These are phyloP conservation scores for Aureobasidium melanogenum DNA, from an alignment of 2,329 filamentous ascomycete species.

Conservation along the genomic window DNA sequence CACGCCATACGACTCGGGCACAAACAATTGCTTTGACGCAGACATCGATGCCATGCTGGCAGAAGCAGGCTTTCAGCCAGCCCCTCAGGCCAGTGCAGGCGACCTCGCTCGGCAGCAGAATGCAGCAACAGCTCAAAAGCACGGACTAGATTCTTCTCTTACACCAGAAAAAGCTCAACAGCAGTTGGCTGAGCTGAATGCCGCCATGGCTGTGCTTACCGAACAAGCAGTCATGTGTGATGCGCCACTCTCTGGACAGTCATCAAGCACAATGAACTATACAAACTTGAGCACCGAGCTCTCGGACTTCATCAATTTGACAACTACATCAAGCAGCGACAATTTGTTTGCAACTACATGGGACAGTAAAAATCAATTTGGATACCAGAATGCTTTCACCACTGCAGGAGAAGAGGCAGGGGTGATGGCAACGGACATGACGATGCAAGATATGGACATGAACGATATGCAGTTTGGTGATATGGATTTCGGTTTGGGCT, in stretches of 20 bases:
- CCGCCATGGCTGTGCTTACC: not conserved
- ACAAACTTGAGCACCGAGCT: not conserved
- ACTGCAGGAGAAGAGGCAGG: not conserved
- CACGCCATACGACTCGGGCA: not conserved
- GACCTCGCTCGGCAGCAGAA: slow-evolving; percentile 1
- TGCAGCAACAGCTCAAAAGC: not conserved
- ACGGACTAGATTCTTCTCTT: not conserved
- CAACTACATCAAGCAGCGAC: not conserved
- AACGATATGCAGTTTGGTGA: not conserved
- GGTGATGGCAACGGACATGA: not conserved
- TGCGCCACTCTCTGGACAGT: not conserved
- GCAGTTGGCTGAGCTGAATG: not conserved
- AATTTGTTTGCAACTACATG: not conserved
- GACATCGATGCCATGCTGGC: not conserved
- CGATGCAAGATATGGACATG: slow-evolving; percentile 1
- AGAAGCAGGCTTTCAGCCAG: not conserved
- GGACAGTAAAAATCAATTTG: not conserved
- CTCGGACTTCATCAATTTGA: not conserved
- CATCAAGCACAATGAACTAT: not conserved
- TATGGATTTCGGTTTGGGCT: slow-evolving; percentile 1
- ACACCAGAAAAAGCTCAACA: slow-evolving; percentile 2
- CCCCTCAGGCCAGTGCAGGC: not conserved
- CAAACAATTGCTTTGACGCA: not conserved
- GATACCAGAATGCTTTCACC: not conserved
- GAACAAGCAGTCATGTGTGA: not conserved